A percentile compares a stretch with the other conserved stretches of the same genome.
These are phyloP conservation scores for Hippophae rhamnoides DNA, from an alignment of 306 rosid genomes.

Conservation along the genomic window DNA sequence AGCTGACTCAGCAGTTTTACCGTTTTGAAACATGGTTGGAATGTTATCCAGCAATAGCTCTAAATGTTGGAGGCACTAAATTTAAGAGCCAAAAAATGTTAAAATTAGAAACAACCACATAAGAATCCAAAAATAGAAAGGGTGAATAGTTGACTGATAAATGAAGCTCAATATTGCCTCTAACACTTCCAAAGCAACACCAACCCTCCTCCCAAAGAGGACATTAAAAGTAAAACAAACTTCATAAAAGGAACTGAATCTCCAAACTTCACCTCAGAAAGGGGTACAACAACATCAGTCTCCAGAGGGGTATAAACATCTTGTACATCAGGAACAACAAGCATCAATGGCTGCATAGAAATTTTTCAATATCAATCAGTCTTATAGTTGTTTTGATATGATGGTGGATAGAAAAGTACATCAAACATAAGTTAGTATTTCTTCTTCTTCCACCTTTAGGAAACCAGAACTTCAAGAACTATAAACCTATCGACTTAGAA, in stretches of 20 bases:
- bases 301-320: conserved; percentile 95
- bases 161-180: conserved; percentile 3
- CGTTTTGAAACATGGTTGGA: conserved; percentile 78
- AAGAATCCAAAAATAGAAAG: conserved; percentile 2
- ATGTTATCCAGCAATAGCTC: conserved; percentile 82
- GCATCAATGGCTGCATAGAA: conserved; percentile 82
- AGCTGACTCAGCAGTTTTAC: conserved; percentile 88
- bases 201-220: background rate
- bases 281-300: conserved; percentile 81
- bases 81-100: conserved; percentile 17
- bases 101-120: conserved; percentile 9
- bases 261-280: conserved; percentile 67
- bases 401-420: too few relatives aligned
- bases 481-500: background rate
- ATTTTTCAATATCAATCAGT: conserved; percentile 19
- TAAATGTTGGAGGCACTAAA: conserved; percentile 87
- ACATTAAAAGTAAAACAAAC: conserved; percentile 3
- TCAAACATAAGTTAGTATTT: background rate
- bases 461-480: background rate
- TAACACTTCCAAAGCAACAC: conserved; percentile 6
- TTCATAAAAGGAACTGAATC: background rate
- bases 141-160: conserved; percentile 13
- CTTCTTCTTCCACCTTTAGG: background rate
- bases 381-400: background rate
- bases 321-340: conserved; percentile 93